Evolutionary conservation across 805 yeast species (phyloP).

Genomic region (Pichia insulana): DNA sequence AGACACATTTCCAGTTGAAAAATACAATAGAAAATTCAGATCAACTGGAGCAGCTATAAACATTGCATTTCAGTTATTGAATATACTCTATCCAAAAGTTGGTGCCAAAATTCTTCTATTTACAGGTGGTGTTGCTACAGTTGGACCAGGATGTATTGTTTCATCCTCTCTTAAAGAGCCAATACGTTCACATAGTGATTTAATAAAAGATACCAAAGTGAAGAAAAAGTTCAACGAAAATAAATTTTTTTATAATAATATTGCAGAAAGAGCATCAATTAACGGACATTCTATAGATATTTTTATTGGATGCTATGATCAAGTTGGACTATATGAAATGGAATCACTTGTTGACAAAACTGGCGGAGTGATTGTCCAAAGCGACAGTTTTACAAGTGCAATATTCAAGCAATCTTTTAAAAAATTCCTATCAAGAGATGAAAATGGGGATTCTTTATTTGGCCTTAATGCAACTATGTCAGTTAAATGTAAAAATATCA

Average conservation of each 20-base stretch:
- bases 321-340: conserved; percentile 62
- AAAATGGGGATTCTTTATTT: conserved; percentile 35
- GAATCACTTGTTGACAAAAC: conserved; percentile 46
- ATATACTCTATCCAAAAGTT: conserved; percentile 33
- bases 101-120: conserved; percentile 50
- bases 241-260: conserved; percentile 36
- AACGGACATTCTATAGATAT: conserved; percentile 49
- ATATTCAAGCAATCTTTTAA: conserved; percentile 59
- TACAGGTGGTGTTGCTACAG: conserved; percentile 57
- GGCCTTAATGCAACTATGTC: conserved; percentile 57
- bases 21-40: conserved; percentile 41
- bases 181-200: conserved; percentile 58
- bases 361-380: conserved; percentile 55
- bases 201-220: conserved; percentile 34
- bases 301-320: conserved; percentile 62
- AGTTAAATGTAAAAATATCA: conserved; percentile 43
- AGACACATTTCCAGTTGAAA: conserved; percentile 41
- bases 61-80: conserved; percentile 33
- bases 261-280: conserved; percentile 39
- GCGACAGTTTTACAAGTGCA: conserved; percentile 59
- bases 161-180: conserved; percentile 50
- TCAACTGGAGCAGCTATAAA: conserved; percentile 55
- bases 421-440: conserved; percentile 33
- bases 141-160: conserved; percentile 58
- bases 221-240: conserved; percentile 37